Percentiles rank a stretch among this genome's conserved stretches.
phyloP scores from a whole-genome alignment of 805 yeast species.

The Torulaspora gathmanii region DNA sequence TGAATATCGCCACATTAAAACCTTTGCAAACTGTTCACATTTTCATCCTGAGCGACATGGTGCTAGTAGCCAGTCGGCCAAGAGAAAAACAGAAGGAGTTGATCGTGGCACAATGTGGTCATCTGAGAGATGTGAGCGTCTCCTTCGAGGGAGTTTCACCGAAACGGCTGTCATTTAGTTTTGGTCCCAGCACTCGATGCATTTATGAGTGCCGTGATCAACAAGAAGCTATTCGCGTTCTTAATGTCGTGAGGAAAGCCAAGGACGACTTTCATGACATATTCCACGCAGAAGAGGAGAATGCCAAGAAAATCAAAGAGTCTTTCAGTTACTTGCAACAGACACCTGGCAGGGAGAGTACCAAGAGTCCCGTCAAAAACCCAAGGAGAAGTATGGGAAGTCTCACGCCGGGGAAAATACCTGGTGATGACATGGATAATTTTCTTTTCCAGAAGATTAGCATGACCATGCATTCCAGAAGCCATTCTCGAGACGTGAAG shows the following conservation, averaged over 20 bases:
- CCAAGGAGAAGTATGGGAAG: slow-evolving; percentile 32
- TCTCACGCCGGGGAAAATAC: slow-evolving; percentile 20
- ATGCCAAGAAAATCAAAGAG: slow-evolving; percentile 42
- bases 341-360: slow-evolving; percentile 31
- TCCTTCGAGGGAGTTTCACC: slow-evolving; percentile 27
- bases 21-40: slow-evolving; percentile 71
- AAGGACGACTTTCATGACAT: slow-evolving; percentile 56
- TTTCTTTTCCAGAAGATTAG: slow-evolving; percentile 54
- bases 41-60: slow-evolving; percentile 69
- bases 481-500: slow-evolving; percentile 47
- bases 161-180: slow-evolving; percentile 20
- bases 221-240: slow-evolving; percentile 39
- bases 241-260: slow-evolving; percentile 55
- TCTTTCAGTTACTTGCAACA: slow-evolving; percentile 42
- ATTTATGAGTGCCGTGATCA: slow-evolving; percentile 27
- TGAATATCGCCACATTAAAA: slow-evolving; percentile 81
- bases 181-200: slow-evolving; percentile 15
- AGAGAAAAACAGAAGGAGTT: slow-evolving; percentile 39
- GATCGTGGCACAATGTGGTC: slow-evolving; percentile 76
- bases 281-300: slow-evolving; percentile 45
- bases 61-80: slow-evolving; percentile 64
- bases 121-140: slow-evolving; percentile 56
- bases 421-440: slow-evolving; percentile 20
- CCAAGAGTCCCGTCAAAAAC: slow-evolving; percentile 34
- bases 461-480: slow-evolving; percentile 56